Evolutionary conservation across 2,329 filamentous ascomycete species (phyloP).

Genomic region (Fusarium chlamydosporum): DNA sequence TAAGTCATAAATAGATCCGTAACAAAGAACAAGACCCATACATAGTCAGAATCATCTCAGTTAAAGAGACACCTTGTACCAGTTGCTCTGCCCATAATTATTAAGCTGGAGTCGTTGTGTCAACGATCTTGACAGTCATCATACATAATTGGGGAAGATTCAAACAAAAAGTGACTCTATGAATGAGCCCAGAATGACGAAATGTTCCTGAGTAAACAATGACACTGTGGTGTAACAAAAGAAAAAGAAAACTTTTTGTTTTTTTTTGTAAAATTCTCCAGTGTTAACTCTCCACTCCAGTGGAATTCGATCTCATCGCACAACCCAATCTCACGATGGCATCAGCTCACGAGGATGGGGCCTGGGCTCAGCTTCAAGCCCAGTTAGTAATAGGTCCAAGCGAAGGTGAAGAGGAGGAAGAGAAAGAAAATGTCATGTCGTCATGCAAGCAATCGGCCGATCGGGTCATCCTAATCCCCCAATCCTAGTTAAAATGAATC

Average conservation of each 20-base stretch:
- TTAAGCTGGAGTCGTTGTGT: constrained; percentile 15
- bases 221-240: constrained; percentile 15
- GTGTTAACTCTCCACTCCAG: constrained; percentile 35
- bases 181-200: constrained; percentile 19
- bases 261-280: background rate
- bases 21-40: background rate
- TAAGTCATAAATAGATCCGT: constrained; percentile 12
- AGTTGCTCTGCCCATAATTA: background rate
- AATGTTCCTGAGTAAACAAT: constrained; percentile 5
- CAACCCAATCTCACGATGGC: constrained; percentile 51
- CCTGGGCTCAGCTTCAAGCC: constrained; percentile 21
- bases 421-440: constrained; percentile 34
- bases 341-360: constrained; percentile 40
- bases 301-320: constrained; percentile 38
- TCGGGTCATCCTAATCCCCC: constrained; percentile 36
- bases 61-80: background rate
- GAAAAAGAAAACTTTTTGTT: background rate
- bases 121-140: constrained; percentile 11
- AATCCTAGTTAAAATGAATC: constrained; percentile 42
- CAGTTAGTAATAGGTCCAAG: constrained; percentile 18
- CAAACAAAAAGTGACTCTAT: constrained; percentile 2
- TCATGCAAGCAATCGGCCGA: constrained; percentile 47
- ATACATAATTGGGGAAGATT: constrained; percentile 2
- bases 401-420: constrained; percentile 5
- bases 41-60: background rate